Evolutionary conservation across 371 early-diverging fungal genomes (phyloP), one percentile per base, ranked within the genome.

Genomic region (Mortierella sp.): DNA sequence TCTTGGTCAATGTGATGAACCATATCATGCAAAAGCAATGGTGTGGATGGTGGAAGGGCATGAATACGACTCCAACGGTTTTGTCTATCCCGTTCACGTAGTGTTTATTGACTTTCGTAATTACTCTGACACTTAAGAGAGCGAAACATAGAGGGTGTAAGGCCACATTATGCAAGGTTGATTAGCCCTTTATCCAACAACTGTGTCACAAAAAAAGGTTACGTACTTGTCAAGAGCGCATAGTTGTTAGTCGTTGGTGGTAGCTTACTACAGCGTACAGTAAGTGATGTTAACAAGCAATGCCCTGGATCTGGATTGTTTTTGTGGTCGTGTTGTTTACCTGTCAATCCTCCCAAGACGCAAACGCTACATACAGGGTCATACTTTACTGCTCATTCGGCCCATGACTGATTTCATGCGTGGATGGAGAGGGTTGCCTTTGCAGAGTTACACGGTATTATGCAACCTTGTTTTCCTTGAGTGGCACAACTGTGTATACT

Each of bases 61-160:
- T 68, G 68, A 60, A 68, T 68, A 24, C 34, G 63, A 28, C 16
- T 19, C 1, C 42, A 38, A 38, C 42, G 5, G 42, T 38, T 38
- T 38, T 38, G n/a, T n/a, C n/a, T n/a, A n/a, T n/a, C n/a, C n/a
- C n/a, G n/a, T n/a, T n/a, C n/a, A n/a, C n/a, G n/a, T n/a, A n/a
- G n/a, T n/a, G n/a, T n/a, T n/a, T n/a, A n/a, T n/a, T n/a, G n/a
- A n/a, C n/a, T n/a, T n/a, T 34, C 19, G 28, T 14, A 34, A 34
- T 63, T 31, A 7, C 2, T 63, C 26, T 31, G 38, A 34, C 19
- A 63, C 63, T 63, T 19, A 63, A 31, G 10, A 24, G 42, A 19
- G 34, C 68, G 68, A 68, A 68, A 38, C 68, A 38, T 68, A 42
- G 68, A 68, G n/a, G n/a, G 68, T 68, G 11, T 42, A 68, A 11